These are phyloP conservation scores for Orbilia brochopaga DNA, from an alignment of 2,329 filamentous ascomycete species.

Conservation along the genomic window DNA sequence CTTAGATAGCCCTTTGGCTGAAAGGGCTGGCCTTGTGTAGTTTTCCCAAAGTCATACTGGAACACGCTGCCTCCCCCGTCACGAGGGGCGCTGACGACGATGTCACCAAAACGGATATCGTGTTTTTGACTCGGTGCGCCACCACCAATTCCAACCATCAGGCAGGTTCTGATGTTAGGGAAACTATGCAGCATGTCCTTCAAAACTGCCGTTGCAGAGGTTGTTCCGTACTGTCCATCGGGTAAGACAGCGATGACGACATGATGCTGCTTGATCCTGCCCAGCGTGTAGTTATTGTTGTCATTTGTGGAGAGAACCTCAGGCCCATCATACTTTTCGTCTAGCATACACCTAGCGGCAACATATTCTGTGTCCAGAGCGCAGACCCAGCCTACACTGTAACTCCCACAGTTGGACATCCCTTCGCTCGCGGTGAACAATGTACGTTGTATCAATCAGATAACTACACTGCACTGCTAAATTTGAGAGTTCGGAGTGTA, in stretches of 20 bases:
- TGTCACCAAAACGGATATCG: conserved; percentile 33
- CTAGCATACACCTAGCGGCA: conserved; percentile 55
- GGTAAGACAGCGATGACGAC: conserved; percentile 28
- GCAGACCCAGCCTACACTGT: conserved; percentile 57
- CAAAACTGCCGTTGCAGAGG: conserved; percentile 17
- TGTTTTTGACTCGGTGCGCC: conserved; percentile 39
- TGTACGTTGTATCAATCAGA: too few species aligned
- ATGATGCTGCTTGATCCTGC: conserved; percentile 16
- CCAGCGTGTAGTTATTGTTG: conserved; percentile 23
- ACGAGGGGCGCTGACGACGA: conserved; percentile 21
- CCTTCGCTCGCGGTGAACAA: too few species aligned
- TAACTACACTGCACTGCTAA: too few species aligned
- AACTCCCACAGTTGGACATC: conserved; percentile 50
- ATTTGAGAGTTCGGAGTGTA: too few species aligned
- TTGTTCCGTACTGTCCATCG: conserved; percentile 9
- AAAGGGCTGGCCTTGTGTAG: conserved; percentile 11
- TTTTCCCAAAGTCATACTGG: conserved; percentile 44
- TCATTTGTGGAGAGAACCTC: conserved; percentile 7
- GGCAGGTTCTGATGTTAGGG: conserved; percentile 10
- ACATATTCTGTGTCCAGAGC: conserved; percentile 55
- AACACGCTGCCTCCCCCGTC: conserved; percentile 19
- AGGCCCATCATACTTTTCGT: conserved; percentile 54
- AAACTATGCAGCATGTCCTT: conserved; percentile 25
- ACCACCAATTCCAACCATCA: conserved; percentile 29
- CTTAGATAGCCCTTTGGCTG: conserved; percentile 12